phyloP scores from a whole-genome alignment of 2,329 filamentous ascomycete species.

The Septoria petroselini region DNA sequence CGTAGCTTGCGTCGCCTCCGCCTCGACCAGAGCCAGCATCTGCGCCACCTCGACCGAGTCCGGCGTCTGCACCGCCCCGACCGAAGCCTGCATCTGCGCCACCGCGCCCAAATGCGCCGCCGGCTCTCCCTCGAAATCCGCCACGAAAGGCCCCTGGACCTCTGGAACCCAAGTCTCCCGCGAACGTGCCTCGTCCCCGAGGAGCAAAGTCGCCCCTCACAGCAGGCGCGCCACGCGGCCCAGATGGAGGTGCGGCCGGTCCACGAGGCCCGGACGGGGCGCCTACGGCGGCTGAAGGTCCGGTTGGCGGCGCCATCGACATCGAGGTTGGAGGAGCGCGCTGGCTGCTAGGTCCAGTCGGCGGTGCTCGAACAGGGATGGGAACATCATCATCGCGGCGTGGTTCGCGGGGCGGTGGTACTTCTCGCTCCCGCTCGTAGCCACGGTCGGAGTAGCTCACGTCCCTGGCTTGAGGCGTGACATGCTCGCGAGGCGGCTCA shows the following conservation, averaged over 20 bases:
- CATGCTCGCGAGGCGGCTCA: slow-evolving; percentile 30
- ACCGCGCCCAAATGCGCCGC: slow-evolving; percentile 20
- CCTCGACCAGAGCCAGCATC: slow-evolving; percentile 12
- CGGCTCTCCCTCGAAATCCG: slow-evolving; percentile 34
- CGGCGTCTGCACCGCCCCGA: slow-evolving; percentile 14
- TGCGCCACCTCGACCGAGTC: slow-evolving; percentile 10
- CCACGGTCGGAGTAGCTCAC: slow-evolving; percentile 29
- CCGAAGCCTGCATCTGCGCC: slow-evolving; percentile 8
- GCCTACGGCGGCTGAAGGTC: slow-evolving; percentile 30
- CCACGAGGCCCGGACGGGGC: slow-evolving; percentile 37
- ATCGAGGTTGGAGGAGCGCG: slow-evolving; percentile 23
- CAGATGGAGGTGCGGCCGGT: slow-evolving; percentile 31
- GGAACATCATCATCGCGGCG: slow-evolving; percentile 30
- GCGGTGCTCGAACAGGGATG: slow-evolving; percentile 27
- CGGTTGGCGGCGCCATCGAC: slow-evolving; percentile 34
- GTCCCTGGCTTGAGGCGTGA: slow-evolving; percentile 36
- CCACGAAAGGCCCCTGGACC: slow-evolving; percentile 36
- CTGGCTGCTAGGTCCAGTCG: slow-evolving; percentile 32
- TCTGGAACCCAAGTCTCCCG: slow-evolving; percentile 31
- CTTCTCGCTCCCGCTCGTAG: slow-evolving; percentile 25
- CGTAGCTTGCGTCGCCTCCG: slow-evolving; percentile 15
- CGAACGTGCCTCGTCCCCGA: slow-evolving; percentile 43
- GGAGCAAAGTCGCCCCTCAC: slow-evolving; percentile 38
- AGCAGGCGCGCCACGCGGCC: slow-evolving; percentile 37
- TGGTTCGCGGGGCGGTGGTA: slow-evolving; percentile 33